Evolutionary conservation across 331 rosid species (phyloP).

Genomic region (Pyrus hybrid): DNA sequence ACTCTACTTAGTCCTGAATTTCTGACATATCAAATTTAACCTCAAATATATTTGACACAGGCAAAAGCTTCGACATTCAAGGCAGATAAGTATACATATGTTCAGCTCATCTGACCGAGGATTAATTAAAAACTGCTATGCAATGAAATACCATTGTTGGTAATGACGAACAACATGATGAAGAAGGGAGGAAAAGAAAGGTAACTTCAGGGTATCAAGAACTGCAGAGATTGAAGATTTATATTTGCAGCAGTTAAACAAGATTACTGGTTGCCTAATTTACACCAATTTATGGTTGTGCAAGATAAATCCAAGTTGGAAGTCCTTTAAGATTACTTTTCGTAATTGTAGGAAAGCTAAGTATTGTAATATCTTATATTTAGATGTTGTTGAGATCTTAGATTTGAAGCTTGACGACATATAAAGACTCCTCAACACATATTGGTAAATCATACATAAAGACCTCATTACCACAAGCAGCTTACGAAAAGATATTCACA

Average conservation of each 20-base stretch:
- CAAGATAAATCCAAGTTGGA: not conserved
- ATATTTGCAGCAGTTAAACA: too few species aligned
- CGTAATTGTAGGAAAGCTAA: not conserved
- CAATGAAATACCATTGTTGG: not conserved
- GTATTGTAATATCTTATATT: not conserved
- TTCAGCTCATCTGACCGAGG: not conserved
- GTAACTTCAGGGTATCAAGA: too few species aligned
- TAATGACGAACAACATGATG: not conserved
- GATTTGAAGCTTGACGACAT: not conserved
- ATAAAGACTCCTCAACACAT: not conserved
- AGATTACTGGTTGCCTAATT: too few species aligned
- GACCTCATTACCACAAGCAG: not conserved
- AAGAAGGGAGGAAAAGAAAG: not conserved
- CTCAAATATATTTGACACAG: not conserved
- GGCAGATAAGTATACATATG: too few species aligned
- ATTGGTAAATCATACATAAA: not conserved
- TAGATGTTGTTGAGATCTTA: not conserved
- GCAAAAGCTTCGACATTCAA: too few species aligned
- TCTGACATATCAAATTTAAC: not conserved
- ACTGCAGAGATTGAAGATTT: too few species aligned
- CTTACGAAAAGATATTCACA: not conserved
- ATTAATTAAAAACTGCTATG: not conserved
- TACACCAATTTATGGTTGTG: not conserved
- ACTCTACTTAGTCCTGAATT: too few species aligned
- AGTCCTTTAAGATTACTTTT: not conserved